Evolutionary conservation across 768 basidiomycete species (phyloP), one percentile per base, ranked within the genome.

Genomic region (Dendrothele bispora): DNA sequence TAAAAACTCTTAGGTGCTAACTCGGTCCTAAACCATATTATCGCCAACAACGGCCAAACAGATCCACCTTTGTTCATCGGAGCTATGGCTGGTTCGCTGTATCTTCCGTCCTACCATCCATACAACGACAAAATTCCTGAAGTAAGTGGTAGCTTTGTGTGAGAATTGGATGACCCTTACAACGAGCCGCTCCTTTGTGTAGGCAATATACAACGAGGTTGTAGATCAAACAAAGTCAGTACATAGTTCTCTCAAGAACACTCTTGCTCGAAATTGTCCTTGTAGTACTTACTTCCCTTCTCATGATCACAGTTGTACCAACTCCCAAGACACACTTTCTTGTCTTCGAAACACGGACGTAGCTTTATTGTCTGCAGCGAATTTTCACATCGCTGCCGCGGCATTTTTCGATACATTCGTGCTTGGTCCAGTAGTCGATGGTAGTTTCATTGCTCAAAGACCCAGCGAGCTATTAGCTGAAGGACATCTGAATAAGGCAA

Each of bases 351-450:
- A 55, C 5, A 57, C 59, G 5, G 63, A 73, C 11, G 59, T 56
- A 11, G 52, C 46, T 10, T 47, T 48, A 3, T 62, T 80, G 3
- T 59, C 70, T 46, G 47, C 47, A 7, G 61, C 58, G 5, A 78
- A 78, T 44, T 18, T 41, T 4, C 38, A 66, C 8, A 52, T 77
- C 14, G 59, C 58, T 4, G 12, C 2, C 0, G 58, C 57, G 22
- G 68, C 53, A 5, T 72, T 77, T 56, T 73, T 53, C 42, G 73
- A 71, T 1, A 70, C 68, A 3, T 72, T 61, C 28, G 51, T 58
- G 5, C 73, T 73, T 30, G 62, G 66, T 12, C 77, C 77, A 0
- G 75, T 80, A 17, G 66, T 80, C 3, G 78, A 79, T 53, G 77
- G 73, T 2, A 63, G 56, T 1, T 73, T 77, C 49, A 75, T 79